Percentiles rank a stretch among this genome's conserved stretches.
These are phyloP conservation scores for Lavandula angustifolia DNA, from an alignment of 257 asterid genomes.

Conservation along the genomic window DNA sequence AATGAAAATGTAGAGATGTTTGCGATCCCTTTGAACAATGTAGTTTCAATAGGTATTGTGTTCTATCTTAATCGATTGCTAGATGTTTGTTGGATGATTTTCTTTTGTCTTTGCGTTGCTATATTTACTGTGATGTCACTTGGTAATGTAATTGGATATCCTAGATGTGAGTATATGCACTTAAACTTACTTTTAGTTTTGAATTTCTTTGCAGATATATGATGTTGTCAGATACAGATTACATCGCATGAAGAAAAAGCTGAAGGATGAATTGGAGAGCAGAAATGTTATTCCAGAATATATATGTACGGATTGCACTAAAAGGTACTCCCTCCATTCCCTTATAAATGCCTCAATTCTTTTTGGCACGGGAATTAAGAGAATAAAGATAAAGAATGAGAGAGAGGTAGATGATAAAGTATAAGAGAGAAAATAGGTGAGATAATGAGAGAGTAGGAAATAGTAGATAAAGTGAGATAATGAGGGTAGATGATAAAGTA, in stretches of 20 bases:
- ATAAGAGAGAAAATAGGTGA: too few relatives aligned
- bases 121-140: constrained; percentile 18
- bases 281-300: constrained; percentile 90
- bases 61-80: background rate
- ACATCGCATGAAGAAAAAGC: constrained; percentile 88
- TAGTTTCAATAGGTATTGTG: constrained; percentile 1
- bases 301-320: constrained; percentile 82
- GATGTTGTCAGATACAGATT: constrained; percentile 95
- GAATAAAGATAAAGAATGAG: too few relatives aligned
- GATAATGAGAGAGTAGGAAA: too few relatives aligned
- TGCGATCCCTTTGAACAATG: constrained; percentile 13
- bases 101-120: constrained; percentile 7
- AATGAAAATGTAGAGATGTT: background rate
- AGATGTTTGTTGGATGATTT: constrained; percentile 11
- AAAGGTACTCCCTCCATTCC: too few relatives aligned
- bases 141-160: background rate
- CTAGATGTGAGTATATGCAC: constrained; percentile 8
- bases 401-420: too few relatives aligned
- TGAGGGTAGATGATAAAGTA: too few relatives aligned
- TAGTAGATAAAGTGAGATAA: too few relatives aligned
- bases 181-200: constrained; percentile 18
- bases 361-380: too few relatives aligned
- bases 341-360: too few relatives aligned
- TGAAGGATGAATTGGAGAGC: constrained; percentile 93
- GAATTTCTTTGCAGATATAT: constrained; percentile 58